phyloP scores from a whole-genome alignment of 148 eudicot genomes.

The Chenopodium quinoa region DNA sequence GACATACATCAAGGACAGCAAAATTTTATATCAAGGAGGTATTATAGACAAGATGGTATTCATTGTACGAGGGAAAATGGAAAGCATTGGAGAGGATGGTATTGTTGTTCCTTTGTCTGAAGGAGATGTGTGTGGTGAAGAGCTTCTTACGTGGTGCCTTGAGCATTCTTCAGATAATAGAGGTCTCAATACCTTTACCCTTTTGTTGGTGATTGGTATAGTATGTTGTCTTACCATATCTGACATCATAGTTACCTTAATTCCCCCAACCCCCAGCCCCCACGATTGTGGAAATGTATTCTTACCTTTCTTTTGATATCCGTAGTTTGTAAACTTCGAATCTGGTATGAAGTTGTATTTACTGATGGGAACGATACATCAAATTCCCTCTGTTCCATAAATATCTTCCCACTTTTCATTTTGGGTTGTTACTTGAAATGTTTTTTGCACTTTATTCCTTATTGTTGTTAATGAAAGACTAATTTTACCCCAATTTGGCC shows the following conservation, averaged over 20 bases:
- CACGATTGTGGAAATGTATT: background rate
- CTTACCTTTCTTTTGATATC: background rate
- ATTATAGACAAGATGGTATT: constrained; percentile 76
- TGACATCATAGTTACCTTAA: background rate
- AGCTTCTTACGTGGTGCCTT: constrained; percentile 79
- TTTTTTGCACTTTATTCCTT: no score
- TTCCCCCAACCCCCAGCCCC: no score
- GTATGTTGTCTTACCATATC: background rate
- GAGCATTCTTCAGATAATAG: constrained; percentile 54
- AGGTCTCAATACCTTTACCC: constrained; percentile 38
- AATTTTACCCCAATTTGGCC: no score
- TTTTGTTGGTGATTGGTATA: background rate
- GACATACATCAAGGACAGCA: constrained; percentile 65
- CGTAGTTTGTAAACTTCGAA: background rate
- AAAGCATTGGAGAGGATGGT: constrained; percentile 60
- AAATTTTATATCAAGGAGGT: constrained; percentile 52
- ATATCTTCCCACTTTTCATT: no score
- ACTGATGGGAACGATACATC: background rate
- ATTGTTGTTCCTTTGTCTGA: constrained; percentile 43
- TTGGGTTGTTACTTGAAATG: no score
- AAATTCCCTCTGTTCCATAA: no score
- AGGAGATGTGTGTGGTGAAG: constrained; percentile 78
- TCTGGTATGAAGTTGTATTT: background rate
- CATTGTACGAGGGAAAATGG: constrained; percentile 71
- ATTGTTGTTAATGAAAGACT: no score